Base-by-base conservation (phyloP, 148 eudicot species). In the Mesembryanthemum crystallinum region DNA sequence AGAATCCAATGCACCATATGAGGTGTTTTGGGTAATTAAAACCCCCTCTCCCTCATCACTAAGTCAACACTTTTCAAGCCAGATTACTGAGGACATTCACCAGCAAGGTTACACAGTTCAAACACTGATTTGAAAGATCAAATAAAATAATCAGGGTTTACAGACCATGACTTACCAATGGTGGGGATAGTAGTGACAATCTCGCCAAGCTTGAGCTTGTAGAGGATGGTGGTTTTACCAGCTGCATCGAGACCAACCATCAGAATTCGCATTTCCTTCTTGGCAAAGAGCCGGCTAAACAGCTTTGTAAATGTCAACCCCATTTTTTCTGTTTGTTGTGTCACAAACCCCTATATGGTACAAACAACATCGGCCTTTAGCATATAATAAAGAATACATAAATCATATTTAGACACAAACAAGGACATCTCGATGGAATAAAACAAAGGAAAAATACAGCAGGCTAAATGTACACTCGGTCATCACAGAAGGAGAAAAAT, bases 141-240 rank as follows among this genome's bases (percentile, higher is more conserved):
- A 69, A 25, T 11, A 67, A 67, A 21, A 3, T 24, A 55, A 39
- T 17, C 24, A 23, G 1, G 8, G 25, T 8, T 35, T 49, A 58
- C 33, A 55, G 64, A 71, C 20, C 51, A 57, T 9, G 51, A 81
- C 88, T 76, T 80, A 88, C 92, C 92, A 42, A 88, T 88, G 78
- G 91, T 88, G 43, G 91, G 91, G 72, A 88, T 88, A 62, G 91
- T 88, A 18, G 91, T 88, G 55, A 86, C 91, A 47, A 88, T 88
- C 84, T 88, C 91, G 21, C 91, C 91, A 47, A 88, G 91, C 88
- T 88, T 88, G 79, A 88, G 91, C 87, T 88, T 88, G 84, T 88
- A 88, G 51, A 88, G 81, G 47, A 88, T 88, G 77, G 91, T 86
- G 45, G 91, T 88, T 85, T 88, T 88, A 88, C 91, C 89, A 88